Percentiles rank a stretch among this genome's conserved stretches.
Evolutionary conservation across 169 alveolate genomes (phyloP).

Genomic region (Plasmodium vinckei): DNA sequence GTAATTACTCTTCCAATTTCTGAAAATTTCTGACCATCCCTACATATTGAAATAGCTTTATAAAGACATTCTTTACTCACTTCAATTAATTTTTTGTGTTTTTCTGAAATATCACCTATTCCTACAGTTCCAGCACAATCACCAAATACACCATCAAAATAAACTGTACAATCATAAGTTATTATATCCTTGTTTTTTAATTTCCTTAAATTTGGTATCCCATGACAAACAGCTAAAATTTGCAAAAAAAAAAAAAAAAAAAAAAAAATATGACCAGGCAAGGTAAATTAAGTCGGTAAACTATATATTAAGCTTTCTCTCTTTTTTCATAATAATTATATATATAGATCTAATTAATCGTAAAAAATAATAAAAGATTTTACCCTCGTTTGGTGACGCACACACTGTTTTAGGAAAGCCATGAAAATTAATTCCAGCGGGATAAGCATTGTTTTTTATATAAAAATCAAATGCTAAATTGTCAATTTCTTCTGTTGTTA

Average conservation of each 20-base stretch:
- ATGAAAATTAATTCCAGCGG: constrained; percentile 94
- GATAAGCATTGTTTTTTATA: constrained; percentile 91
- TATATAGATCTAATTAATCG: background rate
- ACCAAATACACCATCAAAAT: constrained; percentile 92
- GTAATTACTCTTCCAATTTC: constrained; percentile 91
- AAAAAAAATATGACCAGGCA: constrained; percentile 17
- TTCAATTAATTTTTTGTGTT: constrained; percentile 70
- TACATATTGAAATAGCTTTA: constrained; percentile 90
- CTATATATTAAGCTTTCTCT: background rate
- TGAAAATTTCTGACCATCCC: constrained; percentile 90
- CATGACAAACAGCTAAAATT: constrained; percentile 91
- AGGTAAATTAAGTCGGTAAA: background rate
- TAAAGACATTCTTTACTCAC: constrained; percentile 86
- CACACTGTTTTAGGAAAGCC: constrained; percentile 95
- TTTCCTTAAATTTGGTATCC: constrained; percentile 93
- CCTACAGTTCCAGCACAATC: constrained; percentile 86
- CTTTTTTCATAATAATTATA: background rate
- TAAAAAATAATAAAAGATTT: constrained; percentile 1
- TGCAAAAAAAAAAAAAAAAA: constrained; percentile 15
- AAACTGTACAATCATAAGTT: constrained; percentile 93
- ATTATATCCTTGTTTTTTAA: constrained; percentile 90
- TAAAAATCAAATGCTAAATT: constrained; percentile 89
- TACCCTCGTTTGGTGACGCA: constrained; percentile 93
- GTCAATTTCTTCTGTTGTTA: constrained; percentile 93
- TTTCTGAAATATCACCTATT: constrained; percentile 81